A percentile compares a stretch with the other conserved stretches of the same genome.
phyloP scores from a whole-genome alignment of 2,329 filamentous ascomycete species.

The Hypoxylon sp. region DNA sequence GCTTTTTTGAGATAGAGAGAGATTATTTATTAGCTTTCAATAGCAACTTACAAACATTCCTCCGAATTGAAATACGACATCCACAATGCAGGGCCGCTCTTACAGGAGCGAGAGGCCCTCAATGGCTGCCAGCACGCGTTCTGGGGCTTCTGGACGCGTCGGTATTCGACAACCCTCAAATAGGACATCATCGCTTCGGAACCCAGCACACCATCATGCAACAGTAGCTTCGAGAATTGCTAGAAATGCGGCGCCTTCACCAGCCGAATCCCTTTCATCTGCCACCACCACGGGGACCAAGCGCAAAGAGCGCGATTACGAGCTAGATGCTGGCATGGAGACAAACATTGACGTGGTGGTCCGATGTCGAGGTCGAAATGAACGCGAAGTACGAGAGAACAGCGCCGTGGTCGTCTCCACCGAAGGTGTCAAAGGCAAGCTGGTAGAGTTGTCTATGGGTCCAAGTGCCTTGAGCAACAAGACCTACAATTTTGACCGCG shows the following conservation, averaged over 20 bases:
- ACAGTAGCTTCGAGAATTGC: conserved; percentile 52
- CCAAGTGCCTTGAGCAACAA: conserved; percentile 95
- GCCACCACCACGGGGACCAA: conserved; percentile 74
- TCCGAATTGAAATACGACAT: conserved; percentile 15
- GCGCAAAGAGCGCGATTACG: conserved; percentile 89
- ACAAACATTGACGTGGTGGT: conserved; percentile 99
- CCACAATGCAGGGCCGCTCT: conserved; percentile 53
- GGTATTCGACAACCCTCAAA: conserved; percentile 45
- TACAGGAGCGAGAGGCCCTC: conserved; percentile 53
- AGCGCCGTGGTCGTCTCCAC: conserved; percentile 92
- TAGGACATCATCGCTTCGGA: conserved; percentile 49
- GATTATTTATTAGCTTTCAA: conserved; percentile 36
- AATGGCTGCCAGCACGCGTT: conserved; percentile 45
- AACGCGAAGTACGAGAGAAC: conserved; percentile 93
- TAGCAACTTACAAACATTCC: conserved; percentile 31
- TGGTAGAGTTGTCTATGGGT: conserved; percentile 90
- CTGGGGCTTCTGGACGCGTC: conserved; percentile 44
- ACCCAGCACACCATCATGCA: conserved; percentile 48
- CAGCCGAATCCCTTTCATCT: conserved; percentile 78
- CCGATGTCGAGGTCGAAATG: conserved; percentile 90
- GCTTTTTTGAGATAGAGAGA: conserved; percentile 10
- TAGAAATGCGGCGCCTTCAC: conserved; percentile 71
- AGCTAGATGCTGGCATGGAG: conserved; percentile 78
- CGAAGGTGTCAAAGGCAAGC: conserved; percentile 88
- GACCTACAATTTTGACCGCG: conserved; percentile 95